phyloP scores from a whole-genome alignment of 495 filamentous ascomycete genomes.

The Oidiodendron maius region DNA sequence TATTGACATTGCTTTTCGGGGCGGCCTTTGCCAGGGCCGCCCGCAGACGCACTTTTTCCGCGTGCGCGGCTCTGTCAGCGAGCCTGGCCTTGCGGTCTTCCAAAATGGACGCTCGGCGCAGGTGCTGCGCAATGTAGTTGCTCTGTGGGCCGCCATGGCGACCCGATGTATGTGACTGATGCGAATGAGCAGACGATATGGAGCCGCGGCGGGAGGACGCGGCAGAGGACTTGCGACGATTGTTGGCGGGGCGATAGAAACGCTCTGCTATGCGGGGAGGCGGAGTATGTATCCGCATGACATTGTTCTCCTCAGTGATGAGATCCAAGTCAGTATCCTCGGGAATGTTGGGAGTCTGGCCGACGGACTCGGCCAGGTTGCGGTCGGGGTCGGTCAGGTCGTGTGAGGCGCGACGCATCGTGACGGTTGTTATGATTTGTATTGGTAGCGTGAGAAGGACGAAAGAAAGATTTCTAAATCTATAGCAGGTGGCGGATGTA shows the following conservation, averaged over 20 bases:
- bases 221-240: constrained; percentile 72
- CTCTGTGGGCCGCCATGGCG: constrained; percentile 65
- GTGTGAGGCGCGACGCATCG: constrained; percentile 23
- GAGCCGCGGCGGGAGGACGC: constrained; percentile 87
- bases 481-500: no score
- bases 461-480: no score
- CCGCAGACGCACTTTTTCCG: constrained; percentile 90
- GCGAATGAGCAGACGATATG: constrained; percentile 78
- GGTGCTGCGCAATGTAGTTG: constrained; percentile 81
- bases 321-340: constrained; percentile 27
- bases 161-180: constrained; percentile 53
- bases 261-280: constrained; percentile 83
- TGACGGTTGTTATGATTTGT: no score
- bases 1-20: constrained; percentile 48
- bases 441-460: no score
- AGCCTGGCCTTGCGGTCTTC: constrained; percentile 90
- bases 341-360: constrained; percentile 18
- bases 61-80: constrained; percentile 89
- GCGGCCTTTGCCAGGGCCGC: constrained; percentile 81
- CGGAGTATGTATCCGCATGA: constrained; percentile 43
- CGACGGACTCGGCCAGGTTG: constrained; percentile 25
- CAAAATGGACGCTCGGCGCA: constrained; percentile 85
- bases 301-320: constrained; percentile 22
- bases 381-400: constrained; percentile 25
- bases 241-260: constrained; percentile 66